Percentiles rank a stretch among this genome's conserved stretches.
These are phyloP conservation scores for Pythium folliculosum DNA, from an alignment of 352 stramenopile species.

Conservation along the genomic window DNA sequence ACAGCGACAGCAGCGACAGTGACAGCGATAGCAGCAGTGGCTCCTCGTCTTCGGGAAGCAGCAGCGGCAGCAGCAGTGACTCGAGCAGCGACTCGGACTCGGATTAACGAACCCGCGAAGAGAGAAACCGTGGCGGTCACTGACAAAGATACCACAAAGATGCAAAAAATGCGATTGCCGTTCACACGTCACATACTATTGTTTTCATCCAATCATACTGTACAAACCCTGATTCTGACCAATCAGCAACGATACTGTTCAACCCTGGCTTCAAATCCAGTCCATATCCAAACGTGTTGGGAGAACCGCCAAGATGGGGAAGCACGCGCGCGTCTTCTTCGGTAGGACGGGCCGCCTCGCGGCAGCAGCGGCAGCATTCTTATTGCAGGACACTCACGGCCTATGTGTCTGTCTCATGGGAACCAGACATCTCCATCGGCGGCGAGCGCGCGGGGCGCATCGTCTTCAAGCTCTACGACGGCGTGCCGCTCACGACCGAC, in stretches of 20 bases:
- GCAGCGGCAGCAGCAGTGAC: slow-evolving; percentile 24
- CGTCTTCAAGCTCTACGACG: slow-evolving; percentile 63
- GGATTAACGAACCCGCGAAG: slow-evolving; percentile 16
- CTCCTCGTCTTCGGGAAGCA: slow-evolving; percentile 41
- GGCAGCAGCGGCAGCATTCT: neutral
- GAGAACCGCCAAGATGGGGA: slow-evolving; percentile 12
- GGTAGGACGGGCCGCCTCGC: slow-evolving; percentile 18
- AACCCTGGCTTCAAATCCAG: no score
- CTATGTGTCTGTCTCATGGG: neutral
- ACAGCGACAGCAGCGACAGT: slow-evolving; percentile 43
- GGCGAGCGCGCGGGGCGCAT: slow-evolving; percentile 66
- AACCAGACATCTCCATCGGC: slow-evolving; percentile 90
- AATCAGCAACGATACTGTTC: neutral
- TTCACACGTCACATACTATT: neutral
- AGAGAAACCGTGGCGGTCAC: no score
- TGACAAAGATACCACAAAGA: neutral
- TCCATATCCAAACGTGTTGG: no score
- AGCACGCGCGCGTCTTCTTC: slow-evolving; percentile 43
- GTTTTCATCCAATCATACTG: slow-evolving; percentile 3
- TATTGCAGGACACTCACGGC: neutral
- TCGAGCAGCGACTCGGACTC: slow-evolving; percentile 41
- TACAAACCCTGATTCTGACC: neutral
- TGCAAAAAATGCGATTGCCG: neutral
- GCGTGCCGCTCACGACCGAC: slow-evolving; percentile 57
- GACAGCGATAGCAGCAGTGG: slow-evolving; percentile 33